A percentile compares a stretch with the other conserved stretches of the same genome.
Evolutionary conservation across 371 early-diverging fungal genomes (phyloP).

Genomic region (Rhizopus arrhizus): DNA sequence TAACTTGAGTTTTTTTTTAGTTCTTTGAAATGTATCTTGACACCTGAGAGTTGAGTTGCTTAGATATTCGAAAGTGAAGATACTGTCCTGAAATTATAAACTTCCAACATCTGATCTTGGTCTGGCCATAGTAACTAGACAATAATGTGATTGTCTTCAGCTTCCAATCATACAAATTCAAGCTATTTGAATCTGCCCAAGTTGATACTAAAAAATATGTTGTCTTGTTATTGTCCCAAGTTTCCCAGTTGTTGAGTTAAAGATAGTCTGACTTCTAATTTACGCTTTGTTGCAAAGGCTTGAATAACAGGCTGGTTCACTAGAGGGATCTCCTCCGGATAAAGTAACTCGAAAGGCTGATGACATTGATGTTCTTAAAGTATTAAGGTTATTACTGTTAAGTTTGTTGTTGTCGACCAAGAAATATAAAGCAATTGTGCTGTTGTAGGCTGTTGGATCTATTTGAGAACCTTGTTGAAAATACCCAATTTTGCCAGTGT

Average conservation of each 20-base stretch:
- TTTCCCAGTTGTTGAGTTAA: background rate
- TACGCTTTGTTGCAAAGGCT: conserved; percentile 6
- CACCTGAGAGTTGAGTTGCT: too few species aligned
- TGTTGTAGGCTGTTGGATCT: background rate
- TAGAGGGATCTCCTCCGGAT: background rate
- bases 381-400: background rate
- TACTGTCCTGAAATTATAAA: conserved; percentile 20
- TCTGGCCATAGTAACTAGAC: conserved; percentile 21
- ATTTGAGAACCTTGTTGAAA: background rate
- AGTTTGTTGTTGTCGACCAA: background rate
- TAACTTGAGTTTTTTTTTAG: too few species aligned
- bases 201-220: background rate
- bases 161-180: conserved; percentile 13
- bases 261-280: background rate
- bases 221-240: conserved; percentile 12
- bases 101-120: conserved; percentile 27
- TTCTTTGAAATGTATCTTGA: too few species aligned
- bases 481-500: conserved; percentile 5
- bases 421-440: background rate
- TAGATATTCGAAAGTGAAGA: background rate
- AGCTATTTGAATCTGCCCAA: background rate
- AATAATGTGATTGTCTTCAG: conserved; percentile 16
- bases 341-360: conserved; percentile 1
- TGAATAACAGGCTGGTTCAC: background rate
- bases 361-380: conserved; percentile 9